These are phyloP conservation scores for Helianthus tuberosus DNA, from an alignment of 129 eudicot species.

Conservation along the genomic window DNA sequence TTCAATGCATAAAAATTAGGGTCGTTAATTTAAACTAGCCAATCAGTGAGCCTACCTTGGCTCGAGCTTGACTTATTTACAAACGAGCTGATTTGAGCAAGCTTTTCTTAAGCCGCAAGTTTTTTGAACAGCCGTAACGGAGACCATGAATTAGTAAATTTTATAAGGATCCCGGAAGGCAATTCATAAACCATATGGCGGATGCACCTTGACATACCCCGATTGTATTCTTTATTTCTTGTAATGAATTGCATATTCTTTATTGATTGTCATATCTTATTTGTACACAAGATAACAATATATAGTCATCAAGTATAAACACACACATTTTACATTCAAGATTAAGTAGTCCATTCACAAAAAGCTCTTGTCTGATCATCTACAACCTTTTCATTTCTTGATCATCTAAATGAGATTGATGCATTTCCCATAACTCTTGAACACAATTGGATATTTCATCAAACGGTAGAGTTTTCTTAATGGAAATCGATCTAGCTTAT, in stretches of 20 bases:
- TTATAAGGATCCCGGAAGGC: not conserved
- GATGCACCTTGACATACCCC: not conserved
- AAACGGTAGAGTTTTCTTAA: slow-evolving; percentile 21
- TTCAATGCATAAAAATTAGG: too few relatives aligned
- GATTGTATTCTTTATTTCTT: not conserved
- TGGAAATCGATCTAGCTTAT: slow-evolving; percentile 44
- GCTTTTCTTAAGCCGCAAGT: too few relatives aligned
- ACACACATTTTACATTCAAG: slow-evolving; percentile 26
- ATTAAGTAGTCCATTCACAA: slow-evolving; percentile 17
- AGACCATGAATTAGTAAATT: not conserved
- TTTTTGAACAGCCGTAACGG: not conserved
- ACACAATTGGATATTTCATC: slow-evolving; percentile 16
- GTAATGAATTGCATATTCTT: slow-evolving; percentile 13
- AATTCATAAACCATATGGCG: not conserved
- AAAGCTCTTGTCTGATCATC: slow-evolving; percentile 21
- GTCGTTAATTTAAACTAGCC: too few relatives aligned
- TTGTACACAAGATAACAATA: slow-evolving; percentile 22
- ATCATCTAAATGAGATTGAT: slow-evolving; percentile 25
- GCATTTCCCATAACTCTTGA: slow-evolving; percentile 7
- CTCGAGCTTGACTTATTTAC: too few relatives aligned
- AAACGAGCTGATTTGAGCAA: too few relatives aligned
- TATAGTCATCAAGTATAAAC: slow-evolving; percentile 25
- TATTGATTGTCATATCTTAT: slow-evolving; percentile 29
- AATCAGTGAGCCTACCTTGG: too few relatives aligned
- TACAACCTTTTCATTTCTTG: slow-evolving; percentile 22